A percentile compares a stretch with the other conserved stretches of the same genome.
Conservation (phyloP, 352 stramenopile species). For the Phytophthora cryptogea region DNA sequence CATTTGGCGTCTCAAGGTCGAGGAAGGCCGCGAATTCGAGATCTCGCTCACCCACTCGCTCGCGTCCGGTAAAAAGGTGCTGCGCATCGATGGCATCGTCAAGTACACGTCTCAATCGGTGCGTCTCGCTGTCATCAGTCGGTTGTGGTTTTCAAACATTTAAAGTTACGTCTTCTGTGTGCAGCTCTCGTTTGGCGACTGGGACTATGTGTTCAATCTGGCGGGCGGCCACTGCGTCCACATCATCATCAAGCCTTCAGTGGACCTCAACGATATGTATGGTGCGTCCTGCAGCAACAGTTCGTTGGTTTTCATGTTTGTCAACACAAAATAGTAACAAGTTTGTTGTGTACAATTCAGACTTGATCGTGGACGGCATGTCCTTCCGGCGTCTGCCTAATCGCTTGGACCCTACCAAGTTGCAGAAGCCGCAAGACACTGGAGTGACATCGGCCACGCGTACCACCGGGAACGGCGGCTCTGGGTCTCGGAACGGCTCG, state of each 20-base stretch:
- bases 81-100: constrained; percentile 80
- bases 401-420: constrained; percentile 50
- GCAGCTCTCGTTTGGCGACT: constrained; percentile 80
- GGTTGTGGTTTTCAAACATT: neutral
- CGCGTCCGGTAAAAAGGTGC: constrained; percentile 79
- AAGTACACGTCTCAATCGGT: constrained; percentile 79
- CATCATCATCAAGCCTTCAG: constrained; percentile 85
- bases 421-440: constrained; percentile 34
- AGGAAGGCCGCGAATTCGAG: constrained; percentile 82
- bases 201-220: constrained; percentile 87
- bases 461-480: constrained; percentile 17
- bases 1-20: constrained; percentile 81
- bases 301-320: neutral
- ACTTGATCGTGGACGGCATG: constrained; percentile 81
- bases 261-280: constrained; percentile 89
- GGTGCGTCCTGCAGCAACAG: constrained; percentile 38
- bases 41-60: constrained; percentile 85
- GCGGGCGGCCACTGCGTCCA: constrained; percentile 79
- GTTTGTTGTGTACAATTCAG: constrained; percentile 21
- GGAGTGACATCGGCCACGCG: constrained; percentile 33
- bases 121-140: constrained; percentile 8
- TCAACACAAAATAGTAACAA: neutral
- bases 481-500: constrained; percentile 36
- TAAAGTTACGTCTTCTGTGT: neutral
- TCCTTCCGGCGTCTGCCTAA: constrained; percentile 81